phyloP scores from a whole-genome alignment of 306 rosid genomes.

The Lotus japonicus region DNA sequence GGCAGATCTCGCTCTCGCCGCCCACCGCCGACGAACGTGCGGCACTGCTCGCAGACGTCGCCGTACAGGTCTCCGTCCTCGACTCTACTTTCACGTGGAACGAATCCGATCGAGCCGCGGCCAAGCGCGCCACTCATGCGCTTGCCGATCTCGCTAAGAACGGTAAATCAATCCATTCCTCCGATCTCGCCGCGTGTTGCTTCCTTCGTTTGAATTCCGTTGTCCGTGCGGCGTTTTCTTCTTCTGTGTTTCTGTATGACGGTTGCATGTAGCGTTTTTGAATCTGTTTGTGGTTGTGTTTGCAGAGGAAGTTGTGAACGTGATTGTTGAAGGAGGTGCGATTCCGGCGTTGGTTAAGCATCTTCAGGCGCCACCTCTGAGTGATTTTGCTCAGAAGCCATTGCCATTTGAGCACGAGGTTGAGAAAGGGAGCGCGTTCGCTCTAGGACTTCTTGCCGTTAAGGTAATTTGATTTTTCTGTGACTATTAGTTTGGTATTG shows the following conservation, averaged over 20 bases:
- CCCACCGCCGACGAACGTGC: slow-evolving; percentile 61
- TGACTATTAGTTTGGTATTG: background rate
- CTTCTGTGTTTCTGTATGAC: background rate
- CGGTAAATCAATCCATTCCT: slow-evolving; percentile 43
- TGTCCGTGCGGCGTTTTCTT: background rate
- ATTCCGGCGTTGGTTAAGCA: slow-evolving; percentile 86
- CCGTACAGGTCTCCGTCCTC: slow-evolving; percentile 60
- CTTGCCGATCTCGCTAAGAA: slow-evolving; percentile 97
- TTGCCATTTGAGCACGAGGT: slow-evolving; percentile 92
- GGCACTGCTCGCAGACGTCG: slow-evolving; percentile 54
- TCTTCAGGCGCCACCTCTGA: slow-evolving; percentile 66
- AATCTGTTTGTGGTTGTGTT: slow-evolving; percentile 16
- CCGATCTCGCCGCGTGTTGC: slow-evolving; percentile 33
- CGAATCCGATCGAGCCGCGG: slow-evolving; percentile 79
- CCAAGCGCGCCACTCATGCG: slow-evolving; percentile 94
- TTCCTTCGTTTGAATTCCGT: slow-evolving; percentile 19
- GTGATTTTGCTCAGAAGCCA: slow-evolving; percentile 46
- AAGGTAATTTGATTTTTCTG: slow-evolving; percentile 47
- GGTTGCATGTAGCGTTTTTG: slow-evolving; percentile 6
- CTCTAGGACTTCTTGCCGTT: slow-evolving; percentile 94
- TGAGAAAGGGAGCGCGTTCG: slow-evolving; percentile 97
- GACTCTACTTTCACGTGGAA: slow-evolving; percentile 69
- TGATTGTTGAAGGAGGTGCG: slow-evolving; percentile 93
- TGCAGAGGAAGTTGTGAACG: slow-evolving; percentile 92
- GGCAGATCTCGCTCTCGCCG: slow-evolving; percentile 55